Evolutionary conservation across 2,329 filamentous ascomycete species (phyloP), one percentile per base, ranked within the genome.

Genomic region (Ploettnerulaceae sp.): DNA sequence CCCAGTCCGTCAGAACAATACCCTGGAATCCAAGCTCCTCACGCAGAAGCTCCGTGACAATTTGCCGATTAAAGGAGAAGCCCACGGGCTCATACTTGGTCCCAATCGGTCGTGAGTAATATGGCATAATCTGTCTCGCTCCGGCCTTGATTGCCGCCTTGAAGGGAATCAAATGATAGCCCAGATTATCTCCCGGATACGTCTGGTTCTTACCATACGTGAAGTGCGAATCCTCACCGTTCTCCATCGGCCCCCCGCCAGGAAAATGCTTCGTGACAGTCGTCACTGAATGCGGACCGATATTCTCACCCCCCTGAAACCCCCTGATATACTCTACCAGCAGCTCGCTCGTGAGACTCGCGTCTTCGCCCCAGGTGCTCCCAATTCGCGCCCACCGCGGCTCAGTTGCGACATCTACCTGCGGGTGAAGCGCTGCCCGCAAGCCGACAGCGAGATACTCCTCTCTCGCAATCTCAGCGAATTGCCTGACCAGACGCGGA

Each of bases 261-360:
- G 36, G 36, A 12, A 42, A 42, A 17, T 42, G 38, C 18, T 42
- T 42, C 5, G 36, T 39, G 9, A 42, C 18, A 15, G 38, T 42
- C 17, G 26, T 17, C 2, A 33, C 38, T 1, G 20, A 21, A 15
- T 32, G 9, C 9, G 2, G 12, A 1, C 36, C 38, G 4, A 31
- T 9, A 15, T 21, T 31, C 11, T 32, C n/a, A n/a, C n/a, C 28
- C 1, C 29, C 36, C 9, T 39, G 36, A 8, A 42, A 42, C 1
- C 38, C 38, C 18, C 14, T 15, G 12, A 42, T 42, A 24, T 32
- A 42, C 7, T 21, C 26, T 2, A 11, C 32, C 4, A 28, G 9
- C 3, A 36, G 14, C 6, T 26, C 12, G n/a, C 22, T n/a, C 2
- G 22, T 36, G 11, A 44, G 7, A 3, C 8, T 11, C 2, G 41